phyloP scores from a whole-genome alignment of 345 rosid species.

The Eucalyptus brandiana region DNA sequence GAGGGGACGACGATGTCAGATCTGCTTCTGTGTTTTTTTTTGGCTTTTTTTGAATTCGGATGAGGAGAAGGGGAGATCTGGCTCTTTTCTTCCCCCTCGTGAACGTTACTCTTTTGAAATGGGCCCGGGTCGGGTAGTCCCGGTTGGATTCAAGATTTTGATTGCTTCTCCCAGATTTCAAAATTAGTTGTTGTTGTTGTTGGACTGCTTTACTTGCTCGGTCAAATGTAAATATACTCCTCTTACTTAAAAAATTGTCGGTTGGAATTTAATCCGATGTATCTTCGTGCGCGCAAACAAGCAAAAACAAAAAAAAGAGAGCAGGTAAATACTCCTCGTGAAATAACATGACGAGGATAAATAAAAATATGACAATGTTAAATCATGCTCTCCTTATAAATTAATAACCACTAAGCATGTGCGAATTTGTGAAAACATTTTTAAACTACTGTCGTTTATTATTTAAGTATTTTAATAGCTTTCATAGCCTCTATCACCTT shows the following conservation, averaged over 20 bases:
- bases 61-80: neutral
- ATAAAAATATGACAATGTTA: too few species aligned
- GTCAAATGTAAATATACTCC: neutral
- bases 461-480: too few species aligned
- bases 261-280: neutral
- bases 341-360: neutral
- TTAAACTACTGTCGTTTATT: too few species aligned
- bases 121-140: neutral
- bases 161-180: neutral
- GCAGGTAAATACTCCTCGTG: neutral
- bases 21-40: neutral
- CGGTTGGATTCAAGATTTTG: neutral
- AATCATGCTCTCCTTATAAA: too few species aligned
- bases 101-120: neutral
- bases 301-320: accelerated
- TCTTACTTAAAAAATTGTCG: accelerated
- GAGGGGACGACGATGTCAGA: neutral
- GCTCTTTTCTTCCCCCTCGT: neutral
- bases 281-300: neutral
- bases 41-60: neutral
- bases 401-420: too few species aligned
- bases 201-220: neutral
- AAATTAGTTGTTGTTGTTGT: neutral
- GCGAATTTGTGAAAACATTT: too few species aligned
- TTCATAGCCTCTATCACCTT: too few species aligned